Conservation (phyloP, 306 rosid species). For the Cicer yamashitae region DNA sequence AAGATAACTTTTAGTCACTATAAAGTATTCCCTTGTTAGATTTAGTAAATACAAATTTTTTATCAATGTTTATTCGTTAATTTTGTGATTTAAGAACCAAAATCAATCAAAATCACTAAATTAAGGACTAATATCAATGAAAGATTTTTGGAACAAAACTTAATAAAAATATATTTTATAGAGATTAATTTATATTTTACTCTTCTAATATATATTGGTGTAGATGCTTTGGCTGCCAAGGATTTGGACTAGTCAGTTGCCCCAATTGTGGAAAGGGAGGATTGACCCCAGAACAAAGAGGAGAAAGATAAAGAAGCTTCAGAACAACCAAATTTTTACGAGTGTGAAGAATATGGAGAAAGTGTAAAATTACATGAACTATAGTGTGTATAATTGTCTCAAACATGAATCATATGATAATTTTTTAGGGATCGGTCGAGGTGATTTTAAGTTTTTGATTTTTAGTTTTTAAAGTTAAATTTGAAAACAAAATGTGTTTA, state of each 20-base stretch:
- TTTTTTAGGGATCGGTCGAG: no score
- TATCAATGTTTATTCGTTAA: neutral
- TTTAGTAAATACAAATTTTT: neutral
- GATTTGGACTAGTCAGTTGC: constrained; percentile 84
- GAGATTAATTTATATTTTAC: neutral
- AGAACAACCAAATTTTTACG: neutral
- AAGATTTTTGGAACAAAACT: neutral
- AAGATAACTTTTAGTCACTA: neutral
- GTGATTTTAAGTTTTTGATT: no score
- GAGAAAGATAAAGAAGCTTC: constrained; percentile 67
- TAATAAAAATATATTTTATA: neutral
- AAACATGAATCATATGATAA: no score
- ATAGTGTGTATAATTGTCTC: no score
- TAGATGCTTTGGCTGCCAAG: constrained; percentile 90
- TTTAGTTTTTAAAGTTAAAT: no score
- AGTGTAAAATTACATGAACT: neutral
- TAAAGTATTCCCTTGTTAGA: neutral
- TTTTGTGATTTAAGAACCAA: neutral
- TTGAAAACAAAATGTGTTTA: no score
- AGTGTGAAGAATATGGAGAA: neutral
- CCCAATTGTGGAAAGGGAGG: constrained; percentile 87
- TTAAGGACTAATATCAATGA: no score
- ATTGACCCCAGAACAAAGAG: constrained; percentile 89
- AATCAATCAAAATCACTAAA: neutral
- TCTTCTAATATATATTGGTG: constrained; percentile 8